A percentile compares a stretch with the other conserved stretches of the same genome.
Evolutionary conservation across 164 flowering plant species (phyloP).

Genomic region (Saururus chinensis): DNA sequence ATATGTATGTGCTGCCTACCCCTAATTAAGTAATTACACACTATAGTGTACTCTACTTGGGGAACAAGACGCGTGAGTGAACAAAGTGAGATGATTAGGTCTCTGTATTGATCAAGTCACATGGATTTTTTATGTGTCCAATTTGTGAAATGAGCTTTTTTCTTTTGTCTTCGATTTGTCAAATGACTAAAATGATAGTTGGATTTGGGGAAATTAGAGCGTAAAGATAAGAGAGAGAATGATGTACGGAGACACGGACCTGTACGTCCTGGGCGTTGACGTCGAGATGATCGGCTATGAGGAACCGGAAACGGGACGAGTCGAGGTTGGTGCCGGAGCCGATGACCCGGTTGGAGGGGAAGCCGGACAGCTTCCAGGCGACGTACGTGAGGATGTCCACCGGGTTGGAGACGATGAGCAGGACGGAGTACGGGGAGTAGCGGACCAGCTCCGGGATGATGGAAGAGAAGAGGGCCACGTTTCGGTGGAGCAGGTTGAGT

Average conservation of each 20-base stretch:
- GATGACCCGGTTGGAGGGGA: conserved; percentile 45
- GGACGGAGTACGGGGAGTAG: conserved; percentile 30
- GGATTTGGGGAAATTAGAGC: too few relatives aligned
- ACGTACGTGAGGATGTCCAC: conserved; percentile 46
- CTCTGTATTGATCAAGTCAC: too few relatives aligned
- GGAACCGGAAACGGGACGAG: conserved; percentile 45
- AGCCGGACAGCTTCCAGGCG: conserved; percentile 53
- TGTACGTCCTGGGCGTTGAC: conserved; percentile 60
- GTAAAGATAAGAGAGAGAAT: too few relatives aligned
- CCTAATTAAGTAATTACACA: too few relatives aligned
- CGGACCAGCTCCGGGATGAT: conserved; percentile 50
- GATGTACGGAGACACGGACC: conserved; percentile 11
- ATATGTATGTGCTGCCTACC: too few relatives aligned
- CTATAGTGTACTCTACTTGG: too few relatives aligned
- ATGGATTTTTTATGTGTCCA: too few relatives aligned
- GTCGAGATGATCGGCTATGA: conserved; percentile 53
- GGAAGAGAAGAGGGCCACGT: conserved; percentile 29
- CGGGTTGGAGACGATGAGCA: conserved; percentile 48
- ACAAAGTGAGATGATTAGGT: too few relatives aligned
- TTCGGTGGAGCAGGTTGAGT: conserved; percentile 55
- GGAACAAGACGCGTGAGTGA: too few relatives aligned
- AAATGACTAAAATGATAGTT: too few relatives aligned
- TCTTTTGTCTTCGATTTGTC: too few relatives aligned
- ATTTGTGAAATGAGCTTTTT: too few relatives aligned
- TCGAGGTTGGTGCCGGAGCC: conserved; percentile 64